Evolutionary conservation across 257 asterid species (phyloP).

Genomic region (Solanum dulcamara): DNA sequence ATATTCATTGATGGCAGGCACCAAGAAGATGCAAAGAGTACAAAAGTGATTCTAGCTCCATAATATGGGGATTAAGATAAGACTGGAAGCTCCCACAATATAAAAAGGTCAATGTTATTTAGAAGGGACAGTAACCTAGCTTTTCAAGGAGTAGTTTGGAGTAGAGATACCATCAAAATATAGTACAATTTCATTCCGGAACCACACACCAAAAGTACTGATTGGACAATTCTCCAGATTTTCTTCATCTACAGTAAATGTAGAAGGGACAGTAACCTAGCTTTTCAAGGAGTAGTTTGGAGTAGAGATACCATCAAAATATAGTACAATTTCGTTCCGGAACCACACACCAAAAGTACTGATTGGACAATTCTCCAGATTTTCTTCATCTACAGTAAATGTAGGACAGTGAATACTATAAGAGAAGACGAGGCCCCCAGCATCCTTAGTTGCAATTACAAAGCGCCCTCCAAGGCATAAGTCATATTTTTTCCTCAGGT

Average conservation of each 20-base stretch:
- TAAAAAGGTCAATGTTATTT: background rate
- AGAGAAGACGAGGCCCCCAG: no score
- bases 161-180: background rate
- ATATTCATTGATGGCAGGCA: background rate
- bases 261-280: background rate
- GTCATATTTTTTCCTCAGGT: background rate
- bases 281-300: background rate
- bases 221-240: background rate
- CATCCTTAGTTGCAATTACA: no score
- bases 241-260: no score
- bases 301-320: background rate
- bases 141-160: background rate
- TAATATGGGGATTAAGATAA: background rate
- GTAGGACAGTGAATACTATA: no score
- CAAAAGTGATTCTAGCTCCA: background rate
- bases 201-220: background rate
- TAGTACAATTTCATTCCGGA: background rate
- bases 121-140: background rate
- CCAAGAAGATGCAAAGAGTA: background rate
- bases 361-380: background rate
- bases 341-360: background rate
- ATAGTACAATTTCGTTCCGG: background rate
- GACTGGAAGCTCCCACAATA: background rate
- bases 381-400: no score
- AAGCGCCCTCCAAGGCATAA: no score